These are phyloP conservation scores for Apiotrichum laibachii DNA, from an alignment of 1,284 basidiomycete species.

Conservation along the genomic window DNA sequence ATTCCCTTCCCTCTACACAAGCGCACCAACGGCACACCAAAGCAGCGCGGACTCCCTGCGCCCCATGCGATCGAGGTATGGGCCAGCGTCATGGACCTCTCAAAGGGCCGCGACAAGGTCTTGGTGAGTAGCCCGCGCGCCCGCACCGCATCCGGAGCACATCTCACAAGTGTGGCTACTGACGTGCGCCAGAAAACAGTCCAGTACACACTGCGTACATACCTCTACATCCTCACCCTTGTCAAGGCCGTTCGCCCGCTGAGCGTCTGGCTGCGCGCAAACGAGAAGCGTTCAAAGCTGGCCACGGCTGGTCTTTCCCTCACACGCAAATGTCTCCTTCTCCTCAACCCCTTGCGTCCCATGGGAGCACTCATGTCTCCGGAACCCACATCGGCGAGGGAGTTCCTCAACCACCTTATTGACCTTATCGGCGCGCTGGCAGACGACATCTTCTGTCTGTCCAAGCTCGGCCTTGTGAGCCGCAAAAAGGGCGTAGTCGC, in stretches of 20 bases:
- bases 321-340: constrained; percentile 47
- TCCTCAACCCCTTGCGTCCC: constrained; percentile 46
- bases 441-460: constrained; percentile 44
- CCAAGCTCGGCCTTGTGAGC: constrained; percentile 37
- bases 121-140: constrained; percentile 29
- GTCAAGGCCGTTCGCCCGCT: constrained; percentile 38
- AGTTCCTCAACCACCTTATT: constrained; percentile 38
- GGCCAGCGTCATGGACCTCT: constrained; percentile 42
- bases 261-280: constrained; percentile 35
- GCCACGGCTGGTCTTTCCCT: constrained; percentile 37
- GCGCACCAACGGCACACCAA: background rate
- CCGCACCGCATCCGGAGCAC: too few relatives aligned
- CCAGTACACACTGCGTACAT: constrained; percentile 45
- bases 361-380: constrained; percentile 40
- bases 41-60: constrained; percentile 1
- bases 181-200: constrained; percentile 36
- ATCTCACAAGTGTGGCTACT: background rate
- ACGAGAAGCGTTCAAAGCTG: constrained; percentile 33
- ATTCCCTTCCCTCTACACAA: background rate
- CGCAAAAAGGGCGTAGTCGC: constrained; percentile 28
- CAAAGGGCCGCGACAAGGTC: constrained; percentile 47
- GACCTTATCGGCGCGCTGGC: constrained; percentile 39
- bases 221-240: constrained; percentile 43
- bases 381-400: constrained; percentile 39
- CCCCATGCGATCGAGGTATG: constrained; percentile 31